Percentiles rank a stretch among this genome's conserved stretches.
phyloP scores from a whole-genome alignment of 208 protist species.

The Naegleria gruberi region DNA sequence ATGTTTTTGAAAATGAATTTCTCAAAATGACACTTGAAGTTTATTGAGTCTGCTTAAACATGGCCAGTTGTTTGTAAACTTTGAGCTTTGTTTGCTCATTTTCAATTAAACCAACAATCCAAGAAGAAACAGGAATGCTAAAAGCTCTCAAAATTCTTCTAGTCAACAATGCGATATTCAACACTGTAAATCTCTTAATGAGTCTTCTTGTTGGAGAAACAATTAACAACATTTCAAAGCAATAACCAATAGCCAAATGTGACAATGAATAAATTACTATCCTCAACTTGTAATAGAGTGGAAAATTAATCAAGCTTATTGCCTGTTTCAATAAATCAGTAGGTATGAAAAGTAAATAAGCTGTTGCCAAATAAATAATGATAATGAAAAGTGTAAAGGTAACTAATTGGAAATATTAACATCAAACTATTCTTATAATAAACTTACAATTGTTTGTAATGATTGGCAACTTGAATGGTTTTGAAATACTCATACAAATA shows the following conservation, averaged over 20 bases:
- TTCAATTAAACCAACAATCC: neutral
- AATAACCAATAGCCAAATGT: neutral
- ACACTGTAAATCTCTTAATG: neutral
- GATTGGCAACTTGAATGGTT: neutral
- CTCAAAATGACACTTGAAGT: no score
- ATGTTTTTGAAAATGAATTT: neutral
- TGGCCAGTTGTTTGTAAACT: neutral
- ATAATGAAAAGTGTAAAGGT: neutral
- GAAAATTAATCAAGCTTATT: neutral
- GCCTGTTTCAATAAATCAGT: neutral
- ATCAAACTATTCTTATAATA: neutral
- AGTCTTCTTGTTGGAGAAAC: neutral
- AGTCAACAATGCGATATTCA: neutral
- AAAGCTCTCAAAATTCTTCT: neutral
- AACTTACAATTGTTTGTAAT: neutral
- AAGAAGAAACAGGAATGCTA: neutral
- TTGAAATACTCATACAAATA: neutral
- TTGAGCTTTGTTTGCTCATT: neutral
- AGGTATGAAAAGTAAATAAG: neutral
- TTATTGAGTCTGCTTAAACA: neutral
- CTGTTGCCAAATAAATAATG: neutral
- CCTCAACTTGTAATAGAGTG: neutral
- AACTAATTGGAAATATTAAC: neutral
- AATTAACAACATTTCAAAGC: conserved; percentile 12
- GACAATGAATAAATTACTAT: neutral